phyloP scores from a whole-genome alignment of 2,329 filamentous ascomycete species.

The Zymoseptoria ardabiliae region DNA sequence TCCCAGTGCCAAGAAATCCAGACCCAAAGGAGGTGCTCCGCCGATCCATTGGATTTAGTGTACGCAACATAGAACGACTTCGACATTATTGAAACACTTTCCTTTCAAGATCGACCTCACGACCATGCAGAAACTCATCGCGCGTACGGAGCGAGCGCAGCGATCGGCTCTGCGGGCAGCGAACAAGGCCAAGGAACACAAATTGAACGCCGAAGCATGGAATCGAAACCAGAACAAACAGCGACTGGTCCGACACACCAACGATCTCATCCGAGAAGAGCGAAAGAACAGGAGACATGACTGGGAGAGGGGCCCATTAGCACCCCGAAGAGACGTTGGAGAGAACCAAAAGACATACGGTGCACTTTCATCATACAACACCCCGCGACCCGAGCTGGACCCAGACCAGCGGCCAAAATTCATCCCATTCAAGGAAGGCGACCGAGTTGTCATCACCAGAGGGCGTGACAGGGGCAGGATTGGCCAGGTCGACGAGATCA shows the following conservation, averaged over 20 bases:
- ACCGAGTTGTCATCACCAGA: constrained; percentile 74
- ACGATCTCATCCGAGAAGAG: constrained; percentile 38
- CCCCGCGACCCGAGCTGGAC: constrained; percentile 22
- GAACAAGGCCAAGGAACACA: constrained; percentile 2
- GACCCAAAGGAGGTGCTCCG: background rate
- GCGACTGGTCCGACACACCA: constrained; percentile 20
- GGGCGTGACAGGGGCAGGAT: constrained; percentile 80
- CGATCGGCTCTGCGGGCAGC: constrained; percentile 3
- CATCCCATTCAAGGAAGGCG: constrained; percentile 45
- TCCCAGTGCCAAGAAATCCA: background rate
- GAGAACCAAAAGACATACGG: constrained; percentile 52
- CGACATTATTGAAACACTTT: background rate
- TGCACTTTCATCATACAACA: constrained; percentile 29
- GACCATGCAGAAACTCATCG: constrained; percentile 1
- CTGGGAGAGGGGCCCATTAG: constrained; percentile 69
- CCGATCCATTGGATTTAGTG: background rate
- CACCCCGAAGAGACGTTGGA: constrained; percentile 68
- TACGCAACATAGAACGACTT: constrained; percentile 1
- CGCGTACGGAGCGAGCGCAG: constrained; percentile 1
- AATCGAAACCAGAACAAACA: constrained; percentile 23
- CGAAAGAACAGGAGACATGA: constrained; percentile 60
- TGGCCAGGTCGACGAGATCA: constrained; percentile 57
- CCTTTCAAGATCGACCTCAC: background rate
- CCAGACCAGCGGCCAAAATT: constrained; percentile 20
- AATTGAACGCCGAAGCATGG: constrained; percentile 23